Evolutionary conservation across 257 asterid genomes (phyloP).

Genomic region (Lycium ferocissimum): DNA sequence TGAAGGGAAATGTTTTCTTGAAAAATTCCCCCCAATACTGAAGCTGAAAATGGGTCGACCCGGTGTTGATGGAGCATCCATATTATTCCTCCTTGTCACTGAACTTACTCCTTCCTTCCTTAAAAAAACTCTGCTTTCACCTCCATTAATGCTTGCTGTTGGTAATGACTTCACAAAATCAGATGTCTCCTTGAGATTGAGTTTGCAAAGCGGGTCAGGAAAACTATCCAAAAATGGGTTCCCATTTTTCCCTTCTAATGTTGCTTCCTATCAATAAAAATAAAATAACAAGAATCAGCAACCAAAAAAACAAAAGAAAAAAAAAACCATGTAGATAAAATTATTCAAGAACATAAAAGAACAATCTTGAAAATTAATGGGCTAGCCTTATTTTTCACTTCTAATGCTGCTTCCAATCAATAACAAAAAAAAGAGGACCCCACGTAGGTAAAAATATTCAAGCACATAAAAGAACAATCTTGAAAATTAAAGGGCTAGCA

Average conservation of each 20-base stretch:
- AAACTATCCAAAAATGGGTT: constrained; percentile 67
- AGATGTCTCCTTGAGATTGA: constrained; percentile 84
- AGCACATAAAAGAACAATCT: neutral
- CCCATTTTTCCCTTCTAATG: constrained; percentile 49
- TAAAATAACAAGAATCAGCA: constrained; percentile 23
- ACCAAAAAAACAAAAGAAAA: neutral
- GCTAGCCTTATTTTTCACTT: constrained; percentile 35
- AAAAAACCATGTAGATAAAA: constrained; percentile 24
- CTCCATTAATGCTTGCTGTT: constrained; percentile 38
- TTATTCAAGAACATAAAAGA: neutral
- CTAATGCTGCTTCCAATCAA: constrained; percentile 52
- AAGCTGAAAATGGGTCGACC: constrained; percentile 97
- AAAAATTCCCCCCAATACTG: constrained; percentile 67
- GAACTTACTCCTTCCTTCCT: constrained; percentile 46
- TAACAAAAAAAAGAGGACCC: neutral
- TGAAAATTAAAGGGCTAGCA: neutral
- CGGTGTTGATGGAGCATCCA: constrained; percentile 91
- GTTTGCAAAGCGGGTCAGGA: constrained; percentile 77
- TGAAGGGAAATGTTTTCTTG: constrained; percentile 79
- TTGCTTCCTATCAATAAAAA: constrained; percentile 50
- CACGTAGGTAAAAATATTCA: constrained; percentile 8
- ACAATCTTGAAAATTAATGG: neutral
- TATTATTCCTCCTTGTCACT: constrained; percentile 54
- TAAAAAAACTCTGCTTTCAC: constrained; percentile 45
- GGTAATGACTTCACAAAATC: constrained; percentile 86